phyloP scores from a whole-genome alignment of 1,284 basidiomycete species.

The Singerocomus rubriflavus region DNA sequence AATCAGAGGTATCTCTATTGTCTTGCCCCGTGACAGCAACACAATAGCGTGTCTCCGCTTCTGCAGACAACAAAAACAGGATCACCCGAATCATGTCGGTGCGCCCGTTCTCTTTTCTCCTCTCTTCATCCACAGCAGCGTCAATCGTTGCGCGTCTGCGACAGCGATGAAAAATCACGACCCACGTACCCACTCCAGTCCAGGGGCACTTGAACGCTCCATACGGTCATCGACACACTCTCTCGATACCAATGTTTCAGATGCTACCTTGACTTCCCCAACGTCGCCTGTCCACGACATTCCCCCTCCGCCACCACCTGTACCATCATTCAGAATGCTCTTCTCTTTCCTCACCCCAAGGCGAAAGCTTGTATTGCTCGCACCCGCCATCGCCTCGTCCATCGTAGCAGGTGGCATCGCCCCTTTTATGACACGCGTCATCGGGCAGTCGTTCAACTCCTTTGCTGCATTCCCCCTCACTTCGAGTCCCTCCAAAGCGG shows the following conservation, averaged over 20 bases:
- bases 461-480: slow-evolving; percentile 62
- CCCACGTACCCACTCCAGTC: slow-evolving; percentile 7
- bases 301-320: slow-evolving; percentile 9
- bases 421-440: slow-evolving; percentile 89
- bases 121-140: slow-evolving; percentile 5
- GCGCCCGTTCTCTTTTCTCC: slow-evolving; percentile 4
- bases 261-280: slow-evolving; percentile 11
- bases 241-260: slow-evolving; percentile 19
- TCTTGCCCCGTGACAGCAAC: slow-evolving; percentile 23
- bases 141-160: slow-evolving; percentile 16
- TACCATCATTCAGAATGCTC: slow-evolving; percentile 51
- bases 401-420: slow-evolving; percentile 75
- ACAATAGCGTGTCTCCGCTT: slow-evolving; percentile 20
- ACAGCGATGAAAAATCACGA: slow-evolving; percentile 35
- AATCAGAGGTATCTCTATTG: slow-evolving; percentile 23
- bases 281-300: slow-evolving; percentile 14
- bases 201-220: slow-evolving; percentile 12
- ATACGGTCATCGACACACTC: slow-evolving; percentile 20
- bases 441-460: slow-evolving; percentile 83
- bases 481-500: slow-evolving; percentile 44
- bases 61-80: slow-evolving; percentile 22
- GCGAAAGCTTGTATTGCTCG: slow-evolving; percentile 53
- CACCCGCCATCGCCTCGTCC: slow-evolving; percentile 73
- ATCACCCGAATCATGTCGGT: not conserved
- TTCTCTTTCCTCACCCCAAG: slow-evolving; percentile 51